These are phyloP conservation scores for Amesomyces nigricolor DNA, from an alignment of 2,329 filamentous ascomycete genomes.

Conservation along the genomic window DNA sequence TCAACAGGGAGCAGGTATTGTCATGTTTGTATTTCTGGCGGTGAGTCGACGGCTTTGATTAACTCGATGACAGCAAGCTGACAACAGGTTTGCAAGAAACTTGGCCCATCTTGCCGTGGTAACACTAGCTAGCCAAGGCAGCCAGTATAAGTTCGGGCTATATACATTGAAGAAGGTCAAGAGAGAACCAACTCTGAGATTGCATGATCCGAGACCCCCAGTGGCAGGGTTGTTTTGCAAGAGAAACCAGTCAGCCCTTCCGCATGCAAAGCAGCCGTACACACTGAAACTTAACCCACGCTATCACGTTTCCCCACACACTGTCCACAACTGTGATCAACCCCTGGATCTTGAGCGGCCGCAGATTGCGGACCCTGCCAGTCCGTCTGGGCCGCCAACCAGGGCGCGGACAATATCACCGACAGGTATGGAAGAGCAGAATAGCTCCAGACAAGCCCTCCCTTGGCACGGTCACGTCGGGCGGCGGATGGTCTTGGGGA, in stretches of 20 bases:
- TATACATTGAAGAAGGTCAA: constrained; percentile 5
- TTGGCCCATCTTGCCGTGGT: not conserved
- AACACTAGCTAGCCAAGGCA: not conserved
- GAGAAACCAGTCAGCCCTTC: not conserved
- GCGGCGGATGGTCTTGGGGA: too few species aligned
- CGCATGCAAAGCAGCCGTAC: constrained; percentile 3
- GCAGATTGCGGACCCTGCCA: not conserved
- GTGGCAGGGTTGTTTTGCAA: not conserved
- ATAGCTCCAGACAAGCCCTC: too few species aligned
- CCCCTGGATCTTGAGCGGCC: not conserved
- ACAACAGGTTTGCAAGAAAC: too few species aligned
- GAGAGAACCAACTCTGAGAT: not conserved
- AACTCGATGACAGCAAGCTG: not conserved
- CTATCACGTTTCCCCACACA: not conserved
- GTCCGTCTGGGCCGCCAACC: not conserved
- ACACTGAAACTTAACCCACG: not conserved
- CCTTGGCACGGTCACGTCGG: too few species aligned
- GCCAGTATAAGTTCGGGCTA: not conserved
- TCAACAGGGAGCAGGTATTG: too few species aligned
- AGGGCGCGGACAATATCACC: not conserved
- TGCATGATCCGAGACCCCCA: not conserved
- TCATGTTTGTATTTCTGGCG: too few species aligned
- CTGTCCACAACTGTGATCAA: not conserved
- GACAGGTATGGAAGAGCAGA: not conserved
- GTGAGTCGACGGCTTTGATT: not conserved